These are phyloP conservation scores for Phellinidium pouzarii DNA, from an alignment of 1,284 basidiomycete species.

Conservation along the genomic window DNA sequence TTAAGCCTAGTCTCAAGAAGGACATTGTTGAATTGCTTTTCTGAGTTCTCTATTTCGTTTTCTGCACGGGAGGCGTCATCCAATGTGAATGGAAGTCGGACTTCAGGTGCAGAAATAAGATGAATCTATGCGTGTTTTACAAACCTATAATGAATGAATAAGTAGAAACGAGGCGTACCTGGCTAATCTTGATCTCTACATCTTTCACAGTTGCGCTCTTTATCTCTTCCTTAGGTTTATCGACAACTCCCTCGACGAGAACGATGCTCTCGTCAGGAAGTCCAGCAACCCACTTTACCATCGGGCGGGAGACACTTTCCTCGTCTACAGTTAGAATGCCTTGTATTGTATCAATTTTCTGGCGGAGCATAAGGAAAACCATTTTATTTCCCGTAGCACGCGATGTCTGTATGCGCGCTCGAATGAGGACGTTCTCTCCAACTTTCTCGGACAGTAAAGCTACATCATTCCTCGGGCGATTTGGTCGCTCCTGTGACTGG, in stretches of 20 bases:
- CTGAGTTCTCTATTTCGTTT: constrained; percentile 53
- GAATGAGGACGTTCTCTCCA: constrained; percentile 76
- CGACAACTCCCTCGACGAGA: constrained; percentile 78
- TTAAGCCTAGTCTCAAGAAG: constrained; percentile 91
- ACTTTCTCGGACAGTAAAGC: constrained; percentile 57
- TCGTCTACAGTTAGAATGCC: constrained; percentile 75
- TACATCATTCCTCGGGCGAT: constrained; percentile 53
- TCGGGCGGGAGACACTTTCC: constrained; percentile 90
- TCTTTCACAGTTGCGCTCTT: constrained; percentile 88
- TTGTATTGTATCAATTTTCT: constrained; percentile 87
- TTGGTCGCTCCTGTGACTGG: constrained; percentile 76
- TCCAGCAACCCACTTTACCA: constrained; percentile 89
- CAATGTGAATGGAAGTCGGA: constrained; percentile 77
- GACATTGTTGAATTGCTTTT: constrained; percentile 45
- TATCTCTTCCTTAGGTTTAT: constrained; percentile 81
- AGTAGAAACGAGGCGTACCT: constrained; percentile 46
- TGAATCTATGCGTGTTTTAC: constrained; percentile 7
- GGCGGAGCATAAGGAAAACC: constrained; percentile 90
- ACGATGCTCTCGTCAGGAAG: constrained; percentile 89
- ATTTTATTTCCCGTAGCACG: constrained; percentile 91
- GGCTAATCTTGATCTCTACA: constrained; percentile 82
- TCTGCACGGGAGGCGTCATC: constrained; percentile 71
- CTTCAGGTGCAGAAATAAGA: constrained; percentile 16
- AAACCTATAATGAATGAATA: not conserved
- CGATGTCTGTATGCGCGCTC: constrained; percentile 89